Percentiles rank a stretch among this genome's conserved stretches.
These are phyloP conservation scores for Taiozyma sp. DNA, from an alignment of 1,139 yeast genomes.

Conservation along the genomic window DNA sequence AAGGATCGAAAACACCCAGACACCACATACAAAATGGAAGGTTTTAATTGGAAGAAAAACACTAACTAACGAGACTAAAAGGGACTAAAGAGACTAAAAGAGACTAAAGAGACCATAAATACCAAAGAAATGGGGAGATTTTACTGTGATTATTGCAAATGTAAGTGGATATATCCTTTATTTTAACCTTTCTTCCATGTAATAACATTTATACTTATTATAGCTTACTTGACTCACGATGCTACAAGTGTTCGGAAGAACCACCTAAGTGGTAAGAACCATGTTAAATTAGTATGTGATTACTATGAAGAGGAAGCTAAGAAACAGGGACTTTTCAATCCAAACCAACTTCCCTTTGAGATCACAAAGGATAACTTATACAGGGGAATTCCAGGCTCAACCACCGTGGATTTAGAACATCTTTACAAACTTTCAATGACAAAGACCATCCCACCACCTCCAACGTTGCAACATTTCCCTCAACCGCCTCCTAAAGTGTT, in stretches of 20 bases:
- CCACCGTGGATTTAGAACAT: conserved; percentile 7
- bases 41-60: not conserved
- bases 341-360: conserved; percentile 37
- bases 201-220: not conserved
- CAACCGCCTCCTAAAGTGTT: conserved; percentile 38
- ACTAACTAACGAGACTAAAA: too few species aligned
- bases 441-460: conserved; percentile 38
- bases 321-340: conserved; percentile 42
- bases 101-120: too few species aligned
- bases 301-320: conserved; percentile 63
- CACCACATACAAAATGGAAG: not conserved
- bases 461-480: conserved; percentile 34
- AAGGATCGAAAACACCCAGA: not conserved
- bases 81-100: too few species aligned
- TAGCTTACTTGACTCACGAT: conserved; percentile 78
- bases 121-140: conserved; percentile 36
- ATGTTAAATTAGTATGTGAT: conserved; percentile 67
- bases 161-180: conserved; percentile 21
- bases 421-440: conserved; percentile 15
- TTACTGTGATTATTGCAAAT: conserved; percentile 85
- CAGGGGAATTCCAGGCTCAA: conserved; percentile 42
- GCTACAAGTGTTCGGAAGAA: conserved; percentile 83
- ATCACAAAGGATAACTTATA: conserved; percentile 36
- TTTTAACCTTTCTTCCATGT: not conserved
- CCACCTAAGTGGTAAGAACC: conserved; percentile 79